phyloP scores from a whole-genome alignment of 2,329 filamentous ascomycete species.

The Botrytis aclada region DNA sequence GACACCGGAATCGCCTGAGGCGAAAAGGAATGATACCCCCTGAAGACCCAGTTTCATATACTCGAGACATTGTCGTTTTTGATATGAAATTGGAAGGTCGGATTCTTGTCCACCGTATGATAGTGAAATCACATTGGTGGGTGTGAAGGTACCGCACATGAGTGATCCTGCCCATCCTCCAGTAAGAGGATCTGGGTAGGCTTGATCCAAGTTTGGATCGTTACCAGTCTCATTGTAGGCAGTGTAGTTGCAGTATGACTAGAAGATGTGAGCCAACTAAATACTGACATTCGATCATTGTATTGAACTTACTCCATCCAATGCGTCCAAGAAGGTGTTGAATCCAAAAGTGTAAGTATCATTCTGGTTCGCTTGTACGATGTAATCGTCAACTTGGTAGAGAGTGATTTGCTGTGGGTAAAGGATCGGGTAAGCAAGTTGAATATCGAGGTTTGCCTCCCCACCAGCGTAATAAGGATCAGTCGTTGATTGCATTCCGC shows the following conservation, averaged over 20 bases:
- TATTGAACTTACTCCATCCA: conserved; percentile 39
- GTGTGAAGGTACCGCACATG: conserved; percentile 37
- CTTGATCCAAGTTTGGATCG: conserved; percentile 31
- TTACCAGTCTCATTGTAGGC: conserved; percentile 41
- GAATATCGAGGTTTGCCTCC: conserved; percentile 40
- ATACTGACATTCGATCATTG: conserved; percentile 22
- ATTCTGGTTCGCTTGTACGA: conserved; percentile 23
- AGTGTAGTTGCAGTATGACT: conserved; percentile 43
- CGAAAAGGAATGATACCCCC: conserved; percentile 46
- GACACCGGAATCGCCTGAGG: conserved; percentile 48
- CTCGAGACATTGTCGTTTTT: conserved; percentile 49
- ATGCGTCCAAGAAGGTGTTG: conserved; percentile 47
- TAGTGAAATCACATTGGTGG: conserved; percentile 55
- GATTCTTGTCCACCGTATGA: conserved; percentile 53
- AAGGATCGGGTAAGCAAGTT: conserved; percentile 39
- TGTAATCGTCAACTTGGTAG: conserved; percentile 43
- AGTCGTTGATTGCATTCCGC: conserved; percentile 38
- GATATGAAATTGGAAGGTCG: conserved; percentile 51
- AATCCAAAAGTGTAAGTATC: conserved; percentile 41
- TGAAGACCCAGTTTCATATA: conserved; percentile 51
- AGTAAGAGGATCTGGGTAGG: conserved; percentile 32
- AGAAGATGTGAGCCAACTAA: conserved; percentile 25
- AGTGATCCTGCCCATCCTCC: conserved; percentile 29
- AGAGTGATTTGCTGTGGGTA: conserved; percentile 41
- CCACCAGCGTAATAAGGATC: conserved; percentile 32